Percentiles rank a stretch among this genome's conserved stretches.
Evolutionary conservation across 2,329 filamentous ascomycete genomes (phyloP).

Genomic region (Hymenoscyphus infarciens): DNA sequence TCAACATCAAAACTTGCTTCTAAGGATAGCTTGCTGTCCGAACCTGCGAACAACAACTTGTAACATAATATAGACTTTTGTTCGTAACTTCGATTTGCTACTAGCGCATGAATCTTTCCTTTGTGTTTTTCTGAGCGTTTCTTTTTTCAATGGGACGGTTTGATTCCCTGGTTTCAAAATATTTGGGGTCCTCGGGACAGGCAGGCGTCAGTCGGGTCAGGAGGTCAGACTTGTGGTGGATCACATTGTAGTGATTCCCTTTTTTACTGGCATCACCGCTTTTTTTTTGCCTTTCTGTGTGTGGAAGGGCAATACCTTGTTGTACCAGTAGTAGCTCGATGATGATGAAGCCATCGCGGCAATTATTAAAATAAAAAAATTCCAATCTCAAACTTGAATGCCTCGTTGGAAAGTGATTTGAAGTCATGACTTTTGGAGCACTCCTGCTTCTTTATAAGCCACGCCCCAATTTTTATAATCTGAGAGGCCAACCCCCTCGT

Average conservation of each 20-base stretch:
- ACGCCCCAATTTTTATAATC: too few species aligned
- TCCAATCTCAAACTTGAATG: background rate
- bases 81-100: constrained; percentile 20
- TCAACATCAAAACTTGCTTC: constrained; percentile 13
- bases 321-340: constrained; percentile 23
- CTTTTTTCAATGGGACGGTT: background rate
- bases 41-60: constrained; percentile 33
- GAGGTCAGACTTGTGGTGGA: background rate
- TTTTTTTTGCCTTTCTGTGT: background rate
- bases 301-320: constrained; percentile 11
- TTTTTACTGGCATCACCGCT: too few species aligned
- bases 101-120: constrained; percentile 16
- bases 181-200: background rate
- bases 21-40: constrained; percentile 19
- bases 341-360: constrained; percentile 20
- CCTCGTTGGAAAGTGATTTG: too few species aligned
- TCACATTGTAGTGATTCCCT: too few species aligned
- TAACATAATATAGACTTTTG: constrained; percentile 37
- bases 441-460: too few species aligned
- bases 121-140: constrained; percentile 26
- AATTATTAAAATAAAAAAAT: constrained; percentile 12
- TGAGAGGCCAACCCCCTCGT: too few species aligned
- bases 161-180: background rate
- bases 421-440: too few species aligned
- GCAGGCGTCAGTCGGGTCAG: background rate